These are phyloP conservation scores for Lentinula novae-zelandiae DNA, from an alignment of 1,284 basidiomycete genomes.

Conservation along the genomic window DNA sequence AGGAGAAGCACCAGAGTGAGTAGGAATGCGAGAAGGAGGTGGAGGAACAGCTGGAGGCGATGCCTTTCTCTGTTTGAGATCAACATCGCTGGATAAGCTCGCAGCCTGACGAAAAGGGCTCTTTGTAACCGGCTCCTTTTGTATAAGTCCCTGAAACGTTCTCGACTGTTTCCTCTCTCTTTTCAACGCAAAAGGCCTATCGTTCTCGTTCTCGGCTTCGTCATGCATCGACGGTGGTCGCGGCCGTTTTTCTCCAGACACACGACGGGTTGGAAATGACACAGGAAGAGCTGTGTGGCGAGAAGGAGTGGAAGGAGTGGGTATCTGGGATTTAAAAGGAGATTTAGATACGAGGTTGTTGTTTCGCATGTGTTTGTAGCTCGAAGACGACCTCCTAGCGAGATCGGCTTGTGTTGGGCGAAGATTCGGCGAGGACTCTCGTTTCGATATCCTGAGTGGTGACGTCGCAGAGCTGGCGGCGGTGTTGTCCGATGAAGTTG, in stretches of 20 bases:
- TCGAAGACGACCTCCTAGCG: constrained; percentile 74
- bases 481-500: constrained; percentile 27
- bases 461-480: constrained; percentile 39
- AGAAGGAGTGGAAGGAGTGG: constrained; percentile 42
- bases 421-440: constrained; percentile 42
- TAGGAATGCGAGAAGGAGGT: constrained; percentile 16
- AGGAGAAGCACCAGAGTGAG: constrained; percentile 43
- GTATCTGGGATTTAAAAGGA: constrained; percentile 75
- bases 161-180: constrained; percentile 76
- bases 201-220: constrained; percentile 66
- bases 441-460: constrained; percentile 71
- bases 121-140: constrained; percentile 78
- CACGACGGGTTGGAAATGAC: constrained; percentile 44
- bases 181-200: constrained; percentile 65
- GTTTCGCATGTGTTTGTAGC: constrained; percentile 77
- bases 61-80: background rate
- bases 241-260: constrained; percentile 71
- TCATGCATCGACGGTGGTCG: constrained; percentile 64
- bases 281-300: constrained; percentile 24
- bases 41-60: constrained; percentile 22
- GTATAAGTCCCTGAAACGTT: constrained; percentile 68
- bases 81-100: background rate
- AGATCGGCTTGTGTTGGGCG: constrained; percentile 37
- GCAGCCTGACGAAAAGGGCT: constrained; percentile 66
- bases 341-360: constrained; percentile 87